Percentiles rank a stretch among this genome's conserved stretches.
Evolutionary conservation across 768 basidiomycete species (phyloP).

Genomic region (Kwoniella sp.): DNA sequence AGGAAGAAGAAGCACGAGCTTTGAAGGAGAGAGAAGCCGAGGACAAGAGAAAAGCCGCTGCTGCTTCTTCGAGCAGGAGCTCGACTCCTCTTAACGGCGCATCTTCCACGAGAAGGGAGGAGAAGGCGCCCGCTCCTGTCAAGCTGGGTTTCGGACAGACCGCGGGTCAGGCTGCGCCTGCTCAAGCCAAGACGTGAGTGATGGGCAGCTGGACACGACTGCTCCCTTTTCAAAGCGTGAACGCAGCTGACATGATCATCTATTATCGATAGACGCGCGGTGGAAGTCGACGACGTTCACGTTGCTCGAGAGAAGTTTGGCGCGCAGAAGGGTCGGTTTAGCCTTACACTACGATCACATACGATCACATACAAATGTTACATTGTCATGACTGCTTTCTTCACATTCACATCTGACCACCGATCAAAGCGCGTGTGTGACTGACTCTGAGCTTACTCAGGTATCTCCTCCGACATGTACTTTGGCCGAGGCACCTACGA

Average conservation of each 20-base stretch:
- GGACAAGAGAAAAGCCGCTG: constrained; percentile 50
- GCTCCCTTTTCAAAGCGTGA: constrained; percentile 4
- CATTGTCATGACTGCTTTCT: too few species aligned
- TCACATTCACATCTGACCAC: too few species aligned
- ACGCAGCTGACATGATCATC: constrained; percentile 10
- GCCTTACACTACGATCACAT: too few species aligned
- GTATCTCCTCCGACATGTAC: constrained; percentile 97
- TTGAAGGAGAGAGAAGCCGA: constrained; percentile 63
- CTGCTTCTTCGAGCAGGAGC: constrained; percentile 48
- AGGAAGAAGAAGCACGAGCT: constrained; percentile 72
- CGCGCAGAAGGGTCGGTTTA: constrained; percentile 68
- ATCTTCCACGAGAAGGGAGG: constrained; percentile 21
- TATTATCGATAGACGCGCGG: constrained; percentile 28
- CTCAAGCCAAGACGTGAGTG: constrained; percentile 56
- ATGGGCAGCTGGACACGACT: background rate
- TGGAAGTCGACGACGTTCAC: constrained; percentile 44
- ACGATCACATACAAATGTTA: too few species aligned
- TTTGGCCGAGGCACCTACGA: constrained; percentile 90
- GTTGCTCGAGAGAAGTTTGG: constrained; percentile 86
- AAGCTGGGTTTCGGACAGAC: constrained; percentile 52
- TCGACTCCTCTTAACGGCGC: constrained; percentile 42
- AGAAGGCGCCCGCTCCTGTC: constrained; percentile 45
- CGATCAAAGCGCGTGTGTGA: too few species aligned
- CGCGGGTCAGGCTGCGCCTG: constrained; percentile 38
- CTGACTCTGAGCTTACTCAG: constrained; percentile 57